Base-by-base conservation (phyloP, 2,329 filamentous ascomycete species). In the Fusarium musae region DNA sequence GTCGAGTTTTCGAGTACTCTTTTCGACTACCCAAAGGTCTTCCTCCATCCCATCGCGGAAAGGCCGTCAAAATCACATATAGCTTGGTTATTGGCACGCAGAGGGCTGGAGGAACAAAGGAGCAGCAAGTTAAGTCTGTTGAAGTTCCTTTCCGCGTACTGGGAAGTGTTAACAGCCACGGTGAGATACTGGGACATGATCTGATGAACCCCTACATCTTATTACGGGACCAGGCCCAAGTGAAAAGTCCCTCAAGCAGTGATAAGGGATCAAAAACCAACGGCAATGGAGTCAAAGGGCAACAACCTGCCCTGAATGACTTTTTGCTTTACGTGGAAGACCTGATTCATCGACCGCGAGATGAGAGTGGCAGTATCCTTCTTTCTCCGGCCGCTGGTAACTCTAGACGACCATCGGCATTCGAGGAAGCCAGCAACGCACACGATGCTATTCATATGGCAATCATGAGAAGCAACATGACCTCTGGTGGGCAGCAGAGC, bases 161-260 rank as follows among this genome's bases (percentile, higher is more conserved):
- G 58, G 96, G 96, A 44, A 96, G 96, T 75, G 96, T 99, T 42
- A 97, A 97, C 83, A 90, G 90, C 68, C 89, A 94, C 75, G 96
- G 96, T 72, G 94, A 97, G 77, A 92, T 97, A 39, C 87, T 98
- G 19, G 94, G 95, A 3, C 96, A 99, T 81, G 96, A 99, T 81
- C 86, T 99, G 19, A 97, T 98, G 92, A 93, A 91, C 43, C 96
- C 96, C 0, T 97, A 98, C 79, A 93, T 98, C 36, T 87, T 98
- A 59, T 87, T 98, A 49, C 92, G 91, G 63, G 96, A 98, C 78
- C 90, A 93, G 80, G 96, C 96, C 6, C 88, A 88, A 60, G 89
- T 93, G 36, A 88, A 87, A 73, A 86, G 84, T 32, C 67, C 77
- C 6, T 70, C 76, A 17, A 79, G 74, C 57, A 78, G 75, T 47